Evolutionary conservation across 495 filamentous ascomycete species (phyloP).

Genomic region (Margaritispora aquatica): DNA sequence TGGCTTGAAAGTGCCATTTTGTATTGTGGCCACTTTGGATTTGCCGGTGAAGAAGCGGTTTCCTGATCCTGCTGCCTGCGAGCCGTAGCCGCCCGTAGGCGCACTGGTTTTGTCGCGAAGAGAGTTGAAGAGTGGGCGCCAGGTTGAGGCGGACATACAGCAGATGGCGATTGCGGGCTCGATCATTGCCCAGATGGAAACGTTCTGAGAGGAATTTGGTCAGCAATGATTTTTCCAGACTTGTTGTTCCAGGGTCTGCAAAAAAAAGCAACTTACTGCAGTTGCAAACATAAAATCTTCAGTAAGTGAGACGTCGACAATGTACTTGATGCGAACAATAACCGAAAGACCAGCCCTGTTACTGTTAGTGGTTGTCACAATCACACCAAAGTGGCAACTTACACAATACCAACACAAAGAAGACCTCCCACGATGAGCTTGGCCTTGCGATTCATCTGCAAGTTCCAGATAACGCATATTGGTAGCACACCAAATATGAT

Average conservation of each 20-base stretch:
- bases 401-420: slow-evolving; percentile 29
- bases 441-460: slow-evolving; percentile 28
- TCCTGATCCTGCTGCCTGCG: background rate
- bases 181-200: slow-evolving; percentile 15
- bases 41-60: background rate
- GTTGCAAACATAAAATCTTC: slow-evolving; percentile 9
- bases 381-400: background rate
- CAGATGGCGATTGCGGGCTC: slow-evolving; percentile 12
- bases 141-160: slow-evolving; percentile 14
- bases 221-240: background rate
- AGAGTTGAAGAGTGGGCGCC: slow-evolving; percentile 5
- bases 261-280: background rate
- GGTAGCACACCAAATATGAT: slow-evolving; percentile 35
- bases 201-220: background rate
- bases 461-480: slow-evolving; percentile 34
- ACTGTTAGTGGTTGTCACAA: background rate
- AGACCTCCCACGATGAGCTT: slow-evolving; percentile 28
- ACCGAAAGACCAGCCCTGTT: slow-evolving; percentile 32
- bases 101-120: background rate
- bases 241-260: too few relatives aligned
- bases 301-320: slow-evolving; percentile 17
- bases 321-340: slow-evolving; percentile 31
- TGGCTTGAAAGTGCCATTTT: background rate
- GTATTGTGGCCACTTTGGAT: background rate
- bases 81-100: background rate